These are phyloP conservation scores for Cardiosporidium cionae DNA, from an alignment of 169 alveolate genomes.

Conservation along the genomic window DNA sequence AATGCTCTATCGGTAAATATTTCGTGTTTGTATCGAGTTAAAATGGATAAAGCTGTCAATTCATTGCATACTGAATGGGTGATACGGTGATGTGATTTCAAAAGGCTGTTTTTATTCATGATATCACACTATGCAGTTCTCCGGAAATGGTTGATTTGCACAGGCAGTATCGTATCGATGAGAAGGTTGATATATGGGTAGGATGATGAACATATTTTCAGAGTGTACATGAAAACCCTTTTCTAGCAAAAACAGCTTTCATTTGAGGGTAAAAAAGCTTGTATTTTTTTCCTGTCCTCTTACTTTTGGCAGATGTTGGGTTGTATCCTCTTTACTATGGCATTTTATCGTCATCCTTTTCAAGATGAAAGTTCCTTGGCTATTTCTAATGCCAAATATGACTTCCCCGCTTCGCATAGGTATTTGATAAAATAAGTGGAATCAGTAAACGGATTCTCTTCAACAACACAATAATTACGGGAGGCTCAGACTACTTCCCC, in stretches of 20 bases:
- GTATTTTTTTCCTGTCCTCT: background rate
- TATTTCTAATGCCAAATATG: conserved; percentile 56
- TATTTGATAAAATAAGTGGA: background rate
- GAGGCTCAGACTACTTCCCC: background rate
- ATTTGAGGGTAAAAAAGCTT: background rate
- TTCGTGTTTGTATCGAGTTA: background rate
- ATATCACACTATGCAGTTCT: conserved; percentile 41
- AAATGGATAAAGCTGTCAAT: no score
- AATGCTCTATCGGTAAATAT: conserved; percentile 54
- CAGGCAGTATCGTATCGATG: conserved; percentile 39
- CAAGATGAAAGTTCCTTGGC: conserved; percentile 62
- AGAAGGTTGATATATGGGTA: conserved; percentile 69
- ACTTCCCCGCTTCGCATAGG: conserved; percentile 19
- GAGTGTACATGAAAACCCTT: background rate
- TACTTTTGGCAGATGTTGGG: conserved; percentile 48
- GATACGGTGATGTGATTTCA: no score
- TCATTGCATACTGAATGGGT: no score
- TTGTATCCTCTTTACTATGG: conserved; percentile 60
- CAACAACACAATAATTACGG: background rate
- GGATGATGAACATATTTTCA: background rate
- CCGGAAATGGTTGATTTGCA: conserved; percentile 79
- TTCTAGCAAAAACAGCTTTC: background rate
- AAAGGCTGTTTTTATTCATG: no score
- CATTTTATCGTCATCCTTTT: conserved; percentile 71
- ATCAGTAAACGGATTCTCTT: background rate